Conservation (phyloP, 2,329 filamentous ascomycete species). For the Macrophomina phaseolina region DNA sequence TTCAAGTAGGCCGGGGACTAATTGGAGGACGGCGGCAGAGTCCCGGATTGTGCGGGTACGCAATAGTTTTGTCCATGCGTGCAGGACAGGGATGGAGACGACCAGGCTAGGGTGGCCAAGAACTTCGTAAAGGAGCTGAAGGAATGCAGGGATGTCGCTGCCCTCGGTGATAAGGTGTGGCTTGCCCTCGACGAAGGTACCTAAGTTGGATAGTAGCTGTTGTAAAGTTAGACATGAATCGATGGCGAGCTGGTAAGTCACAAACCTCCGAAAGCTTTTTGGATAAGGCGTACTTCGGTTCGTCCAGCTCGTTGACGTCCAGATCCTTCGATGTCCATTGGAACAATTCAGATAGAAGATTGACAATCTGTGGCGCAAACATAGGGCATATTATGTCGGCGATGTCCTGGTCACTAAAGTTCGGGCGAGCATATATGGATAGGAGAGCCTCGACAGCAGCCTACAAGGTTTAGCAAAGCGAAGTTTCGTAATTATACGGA, state of each 20-base stretch:
- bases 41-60: conserved; percentile 71
- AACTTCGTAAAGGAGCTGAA: conserved; percentile 79
- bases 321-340: conserved; percentile 81
- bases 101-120: conserved; percentile 86
- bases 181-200: conserved; percentile 81
- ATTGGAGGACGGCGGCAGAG: conserved; percentile 63
- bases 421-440: conserved; percentile 74
- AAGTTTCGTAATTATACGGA: background rate
- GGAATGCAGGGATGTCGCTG: conserved; percentile 74
- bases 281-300: conserved; percentile 87
- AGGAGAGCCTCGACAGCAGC: conserved; percentile 80
- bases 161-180: conserved; percentile 68
- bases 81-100: conserved; percentile 89
- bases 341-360: conserved; percentile 74
- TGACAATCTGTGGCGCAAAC: conserved; percentile 74
- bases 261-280: conserved; percentile 92
- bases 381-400: conserved; percentile 77
- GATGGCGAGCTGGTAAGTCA: conserved; percentile 30
- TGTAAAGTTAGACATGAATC: background rate
- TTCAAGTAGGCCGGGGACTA: conserved; percentile 79
- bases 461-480: conserved; percentile 31
- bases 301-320: conserved; percentile 81
- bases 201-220: conserved; percentile 83
- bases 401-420: conserved; percentile 79
- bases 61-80: conserved; percentile 86